A percentile compares a stretch with the other conserved stretches of the same genome.
These are phyloP conservation scores for Puccinia coronata DNA, from an alignment of 1,284 basidiomycete genomes.

Conservation along the genomic window DNA sequence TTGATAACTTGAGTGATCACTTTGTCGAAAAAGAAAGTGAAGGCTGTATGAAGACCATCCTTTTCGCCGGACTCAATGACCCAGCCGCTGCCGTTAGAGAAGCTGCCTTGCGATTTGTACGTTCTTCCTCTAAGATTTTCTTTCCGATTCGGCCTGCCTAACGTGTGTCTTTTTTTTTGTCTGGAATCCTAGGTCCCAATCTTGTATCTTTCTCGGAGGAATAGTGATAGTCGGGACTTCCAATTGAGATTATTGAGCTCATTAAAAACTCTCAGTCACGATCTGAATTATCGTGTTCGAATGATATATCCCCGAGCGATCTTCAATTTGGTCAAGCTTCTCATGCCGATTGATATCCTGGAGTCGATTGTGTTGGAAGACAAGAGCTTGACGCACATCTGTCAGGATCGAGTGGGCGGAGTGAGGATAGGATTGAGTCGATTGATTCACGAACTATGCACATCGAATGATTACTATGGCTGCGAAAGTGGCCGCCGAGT, in stretches of 20 bases:
- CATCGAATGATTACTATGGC: constrained; percentile 27
- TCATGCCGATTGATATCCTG: constrained; percentile 9
- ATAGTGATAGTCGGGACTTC: not conserved
- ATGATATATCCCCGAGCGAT: constrained; percentile 39
- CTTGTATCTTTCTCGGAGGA: constrained; percentile 20
- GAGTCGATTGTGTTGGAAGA: constrained; percentile 23
- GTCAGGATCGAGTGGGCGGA: constrained; percentile 40
- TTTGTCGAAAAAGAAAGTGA: constrained; percentile 29
- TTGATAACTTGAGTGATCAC: constrained; percentile 13
- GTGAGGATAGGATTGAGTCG: constrained; percentile 43
- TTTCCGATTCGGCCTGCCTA: not conserved
- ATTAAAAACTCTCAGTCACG: constrained; percentile 26
- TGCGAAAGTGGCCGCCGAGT: not conserved
- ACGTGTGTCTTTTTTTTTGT: not conserved
- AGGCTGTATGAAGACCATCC: constrained; percentile 22
- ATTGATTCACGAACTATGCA: constrained; percentile 33
- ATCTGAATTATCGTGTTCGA: constrained; percentile 42
- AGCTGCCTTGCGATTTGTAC: constrained; percentile 37
- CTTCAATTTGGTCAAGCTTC: constrained; percentile 27
- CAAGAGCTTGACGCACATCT: constrained; percentile 1
- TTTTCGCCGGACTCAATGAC: constrained; percentile 33
- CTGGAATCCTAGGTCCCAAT: constrained; percentile 19
- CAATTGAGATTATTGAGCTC: constrained; percentile 19
- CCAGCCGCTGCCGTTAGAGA: constrained; percentile 45
- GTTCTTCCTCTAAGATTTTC: not conserved